Evolutionary conservation across 2,329 filamentous ascomycete species (phyloP).

Genomic region (Colletotrichum paranaense): DNA sequence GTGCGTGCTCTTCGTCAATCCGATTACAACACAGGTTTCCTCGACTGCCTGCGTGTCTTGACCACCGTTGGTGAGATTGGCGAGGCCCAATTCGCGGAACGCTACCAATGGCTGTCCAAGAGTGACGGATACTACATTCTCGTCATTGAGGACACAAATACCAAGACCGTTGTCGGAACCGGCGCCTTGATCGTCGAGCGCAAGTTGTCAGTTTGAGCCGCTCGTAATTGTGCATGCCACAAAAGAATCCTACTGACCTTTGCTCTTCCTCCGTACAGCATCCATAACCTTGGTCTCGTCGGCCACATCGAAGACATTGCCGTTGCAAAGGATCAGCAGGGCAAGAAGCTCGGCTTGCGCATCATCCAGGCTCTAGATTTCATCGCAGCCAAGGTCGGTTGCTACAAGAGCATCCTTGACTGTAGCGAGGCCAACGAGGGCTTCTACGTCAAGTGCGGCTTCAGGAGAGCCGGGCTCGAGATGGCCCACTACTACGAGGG

Average conservation of each 20-base stretch:
- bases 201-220: slow-evolving; percentile 78
- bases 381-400: slow-evolving; percentile 88
- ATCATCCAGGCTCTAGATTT: slow-evolving; percentile 95
- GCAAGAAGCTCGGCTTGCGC: slow-evolving; percentile 92
- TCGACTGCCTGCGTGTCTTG: slow-evolving; percentile 90
- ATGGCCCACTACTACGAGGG: slow-evolving; percentile 95
- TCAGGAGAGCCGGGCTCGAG: slow-evolving; percentile 89
- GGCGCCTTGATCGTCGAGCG: slow-evolving; percentile 91
- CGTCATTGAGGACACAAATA: slow-evolving; percentile 79
- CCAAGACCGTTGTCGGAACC: slow-evolving; percentile 82
- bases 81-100: slow-evolving; percentile 78
- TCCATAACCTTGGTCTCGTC: slow-evolving; percentile 83
- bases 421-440: slow-evolving; percentile 97
- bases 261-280: slow-evolving; percentile 57
- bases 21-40: slow-evolving; percentile 86
- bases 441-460: slow-evolving; percentile 98
- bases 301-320: slow-evolving; percentile 99
- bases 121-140: slow-evolving; percentile 87
- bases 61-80: slow-evolving; percentile 92
- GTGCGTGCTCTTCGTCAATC: slow-evolving; percentile 82
- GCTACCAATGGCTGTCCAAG: slow-evolving; percentile 83
- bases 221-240: neutral
- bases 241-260: slow-evolving; percentile 35
- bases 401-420: slow-evolving; percentile 97
- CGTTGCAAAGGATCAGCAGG: slow-evolving; percentile 93